Evolutionary conservation across 2,329 filamentous ascomycete genomes (phyloP).

Genomic region (Sclerotinia nivalis): DNA sequence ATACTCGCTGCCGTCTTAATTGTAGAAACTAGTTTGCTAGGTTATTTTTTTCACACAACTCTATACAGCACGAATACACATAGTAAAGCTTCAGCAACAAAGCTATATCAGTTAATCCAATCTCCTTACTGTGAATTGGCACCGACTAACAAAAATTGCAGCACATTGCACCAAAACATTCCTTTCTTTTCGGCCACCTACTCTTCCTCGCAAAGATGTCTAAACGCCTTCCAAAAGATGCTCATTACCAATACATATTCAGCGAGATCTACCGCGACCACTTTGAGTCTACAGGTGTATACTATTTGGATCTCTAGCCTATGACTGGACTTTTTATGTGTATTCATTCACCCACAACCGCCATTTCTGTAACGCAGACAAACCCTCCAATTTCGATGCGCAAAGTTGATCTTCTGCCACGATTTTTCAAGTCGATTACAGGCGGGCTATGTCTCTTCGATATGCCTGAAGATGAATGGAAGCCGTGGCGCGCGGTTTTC

Average conservation of each 20-base stretch:
- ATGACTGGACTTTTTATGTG: constrained; percentile 27
- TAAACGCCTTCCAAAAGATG: constrained; percentile 22
- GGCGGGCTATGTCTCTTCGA: constrained; percentile 28
- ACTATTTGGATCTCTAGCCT: constrained; percentile 37
- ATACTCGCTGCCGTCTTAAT: not conserved
- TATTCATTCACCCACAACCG: constrained; percentile 27
- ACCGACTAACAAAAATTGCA: not conserved
- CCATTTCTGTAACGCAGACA: constrained; percentile 29
- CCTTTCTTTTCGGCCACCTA: not conserved
- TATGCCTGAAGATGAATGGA: constrained; percentile 33
- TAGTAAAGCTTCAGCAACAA: not conserved
- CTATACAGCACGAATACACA: constrained; percentile 5
- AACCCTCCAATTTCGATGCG: constrained; percentile 25
- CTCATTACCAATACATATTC: constrained; percentile 28
- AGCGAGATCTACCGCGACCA: constrained; percentile 28
- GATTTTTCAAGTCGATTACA: constrained; percentile 28
- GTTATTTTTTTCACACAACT: constrained; percentile 8
- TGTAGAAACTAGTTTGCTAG: not conserved
- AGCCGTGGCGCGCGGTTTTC: constrained; percentile 31
- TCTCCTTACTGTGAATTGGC: not conserved
- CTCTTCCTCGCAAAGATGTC: not conserved
- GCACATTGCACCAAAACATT: not conserved
- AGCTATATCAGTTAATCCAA: not conserved
- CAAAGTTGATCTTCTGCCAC: constrained; percentile 25
- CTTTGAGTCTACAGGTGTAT: constrained; percentile 28